Percentiles rank a stretch among this genome's conserved stretches.
phyloP scores from a whole-genome alignment of 2,329 filamentous ascomycete genomes.

The Pseudogymnoascus sp. region DNA sequence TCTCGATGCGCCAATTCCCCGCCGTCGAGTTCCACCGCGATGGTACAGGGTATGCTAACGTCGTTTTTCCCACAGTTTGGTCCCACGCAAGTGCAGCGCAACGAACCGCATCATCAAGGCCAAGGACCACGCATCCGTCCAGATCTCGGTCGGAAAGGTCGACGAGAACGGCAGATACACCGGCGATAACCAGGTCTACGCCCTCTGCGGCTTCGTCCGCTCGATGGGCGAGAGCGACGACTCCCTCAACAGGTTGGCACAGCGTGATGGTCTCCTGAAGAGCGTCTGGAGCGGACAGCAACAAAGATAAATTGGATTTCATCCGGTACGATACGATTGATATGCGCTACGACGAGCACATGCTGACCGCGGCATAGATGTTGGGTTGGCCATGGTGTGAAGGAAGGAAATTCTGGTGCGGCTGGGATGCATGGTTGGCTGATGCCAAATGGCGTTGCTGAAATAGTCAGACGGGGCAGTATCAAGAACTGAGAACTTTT shows the following conservation, averaged over 20 bases:
- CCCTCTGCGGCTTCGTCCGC: conserved; percentile 94
- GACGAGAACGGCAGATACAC: conserved; percentile 94
- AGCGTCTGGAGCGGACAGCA: conserved; percentile 72
- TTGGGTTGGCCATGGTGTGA: conserved; percentile 9
- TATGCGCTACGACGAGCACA: background rate
- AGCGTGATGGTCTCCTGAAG: conserved; percentile 96
- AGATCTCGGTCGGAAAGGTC: conserved; percentile 95
- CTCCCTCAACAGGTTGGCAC: conserved; percentile 86
- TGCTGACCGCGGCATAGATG: conserved; percentile 7
- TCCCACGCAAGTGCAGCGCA: conserved; percentile 97
- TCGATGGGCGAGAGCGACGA: conserved; percentile 98
- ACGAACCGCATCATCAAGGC: conserved; percentile 99
- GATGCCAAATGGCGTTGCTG: conserved; percentile 24
- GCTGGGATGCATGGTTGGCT: conserved; percentile 18
- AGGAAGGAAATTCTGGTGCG: conserved; percentile 10
- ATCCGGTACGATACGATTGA: conserved; percentile 22
- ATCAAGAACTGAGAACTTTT: conserved; percentile 26
- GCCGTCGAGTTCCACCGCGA: conserved; percentile 12
- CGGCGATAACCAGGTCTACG: conserved; percentile 95
- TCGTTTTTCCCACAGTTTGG: conserved; percentile 57
- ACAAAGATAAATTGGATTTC: conserved; percentile 28
- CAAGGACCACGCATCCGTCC: conserved; percentile 98
- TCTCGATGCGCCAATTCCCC: conserved; percentile 9
- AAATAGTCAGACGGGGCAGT: conserved; percentile 27
- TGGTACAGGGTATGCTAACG: conserved; percentile 12